A percentile compares a stretch with the other conserved stretches of the same genome.
Conservation (phyloP, 192 early-diverging fungal species). For the Backusella parvicylindrica region DNA sequence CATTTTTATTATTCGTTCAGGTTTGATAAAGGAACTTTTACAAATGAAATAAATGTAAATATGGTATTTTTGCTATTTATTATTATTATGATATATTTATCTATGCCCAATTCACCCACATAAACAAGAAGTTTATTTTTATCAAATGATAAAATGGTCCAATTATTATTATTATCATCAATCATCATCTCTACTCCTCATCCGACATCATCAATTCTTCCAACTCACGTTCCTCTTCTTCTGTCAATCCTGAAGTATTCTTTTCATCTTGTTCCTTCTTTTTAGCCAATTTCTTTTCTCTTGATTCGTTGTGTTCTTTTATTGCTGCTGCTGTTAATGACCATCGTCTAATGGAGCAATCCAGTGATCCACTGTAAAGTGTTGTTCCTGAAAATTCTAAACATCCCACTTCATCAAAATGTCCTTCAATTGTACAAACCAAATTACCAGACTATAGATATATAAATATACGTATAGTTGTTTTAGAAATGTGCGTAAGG, state of each 20-base stretch:
- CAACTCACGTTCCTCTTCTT: conserved; percentile 88
- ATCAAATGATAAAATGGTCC: not conserved
- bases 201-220: conserved; percentile 81
- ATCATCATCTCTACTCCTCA: not conserved
- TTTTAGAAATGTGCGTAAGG: too few relatives aligned
- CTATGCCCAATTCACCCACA: not conserved
- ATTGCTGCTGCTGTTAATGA: conserved; percentile 39
- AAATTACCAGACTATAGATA: conserved; percentile 64
- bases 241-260: conserved; percentile 56
- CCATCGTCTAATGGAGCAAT: conserved; percentile 86
- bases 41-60: not conserved
- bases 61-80: not conserved
- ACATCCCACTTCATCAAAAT: conserved; percentile 85
- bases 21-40: not conserved
- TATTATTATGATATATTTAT: not conserved
- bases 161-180: too few relatives aligned
- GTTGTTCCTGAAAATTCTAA: conserved; percentile 55
- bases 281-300: conserved; percentile 13
- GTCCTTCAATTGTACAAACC: conserved; percentile 75
- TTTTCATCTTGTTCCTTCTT: conserved; percentile 13
- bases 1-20: not conserved
- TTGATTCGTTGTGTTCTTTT: conserved; percentile 10
- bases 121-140: not conserved
- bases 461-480: conserved; percentile 1
- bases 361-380: conserved; percentile 80